A percentile compares a stretch with the other conserved stretches of the same genome.
phyloP scores from a whole-genome alignment of 208 protist genomes.

The Herpetomonas samuelpessoai region DNA sequence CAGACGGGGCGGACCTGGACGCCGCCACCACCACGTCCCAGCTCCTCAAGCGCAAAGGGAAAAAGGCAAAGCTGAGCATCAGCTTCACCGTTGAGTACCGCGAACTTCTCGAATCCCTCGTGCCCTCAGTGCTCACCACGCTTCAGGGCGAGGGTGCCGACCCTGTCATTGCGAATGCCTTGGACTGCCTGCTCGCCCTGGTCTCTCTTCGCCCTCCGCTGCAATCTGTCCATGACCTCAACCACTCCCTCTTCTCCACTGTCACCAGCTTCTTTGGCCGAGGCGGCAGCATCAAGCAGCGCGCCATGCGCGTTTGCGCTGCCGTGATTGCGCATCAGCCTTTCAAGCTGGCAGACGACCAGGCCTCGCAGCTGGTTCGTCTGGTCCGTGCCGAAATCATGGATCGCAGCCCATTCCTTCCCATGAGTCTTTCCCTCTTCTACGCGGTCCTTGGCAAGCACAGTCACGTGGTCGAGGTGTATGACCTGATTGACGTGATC shows the following conservation, averaged over 20 bases:
- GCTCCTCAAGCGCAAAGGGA: conserved; percentile 10
- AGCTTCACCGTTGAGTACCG: conserved; percentile 81
- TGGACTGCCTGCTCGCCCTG: conserved; percentile 83
- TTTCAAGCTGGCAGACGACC: conserved; percentile 55
- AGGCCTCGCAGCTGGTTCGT: conserved; percentile 59
- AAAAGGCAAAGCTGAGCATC: conserved; percentile 44
- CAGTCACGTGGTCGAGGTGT: conserved; percentile 81
- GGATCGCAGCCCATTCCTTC: conserved; percentile 76
- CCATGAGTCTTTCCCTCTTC: conserved; percentile 80
- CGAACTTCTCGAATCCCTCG: conserved; percentile 62
- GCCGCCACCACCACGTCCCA: neutral
- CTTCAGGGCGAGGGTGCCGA: conserved; percentile 91
- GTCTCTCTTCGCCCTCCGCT: conserved; percentile 80
- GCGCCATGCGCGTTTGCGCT: conserved; percentile 79
- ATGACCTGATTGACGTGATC: conserved; percentile 85
- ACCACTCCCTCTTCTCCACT: conserved; percentile 61
- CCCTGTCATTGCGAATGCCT: conserved; percentile 77
- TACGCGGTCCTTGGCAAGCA: conserved; percentile 88
- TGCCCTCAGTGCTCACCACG: conserved; percentile 69
- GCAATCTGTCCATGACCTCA: conserved; percentile 43
- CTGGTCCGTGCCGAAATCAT: conserved; percentile 75
- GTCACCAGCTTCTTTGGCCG: conserved; percentile 79
- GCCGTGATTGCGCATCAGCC: conserved; percentile 72
- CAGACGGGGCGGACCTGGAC: neutral
- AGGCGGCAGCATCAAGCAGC: conserved; percentile 85